These are phyloP conservation scores for Pyrenochaeta sp. DNA, from an alignment of 2,329 filamentous ascomycete species.

Conservation along the genomic window DNA sequence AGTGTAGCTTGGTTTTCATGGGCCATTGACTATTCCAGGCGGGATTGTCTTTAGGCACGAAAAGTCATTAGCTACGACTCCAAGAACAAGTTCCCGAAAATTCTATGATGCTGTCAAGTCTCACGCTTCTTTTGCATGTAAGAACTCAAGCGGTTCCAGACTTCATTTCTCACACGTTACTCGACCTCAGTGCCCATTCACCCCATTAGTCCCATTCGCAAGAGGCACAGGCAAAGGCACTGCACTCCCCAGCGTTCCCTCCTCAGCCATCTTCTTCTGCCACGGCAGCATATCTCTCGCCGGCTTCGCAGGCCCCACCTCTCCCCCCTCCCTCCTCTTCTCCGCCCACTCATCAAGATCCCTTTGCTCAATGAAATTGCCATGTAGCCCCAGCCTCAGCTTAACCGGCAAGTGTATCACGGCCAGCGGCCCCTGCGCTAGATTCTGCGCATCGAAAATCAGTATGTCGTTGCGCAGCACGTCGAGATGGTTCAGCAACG, in stretches of 20 bases:
- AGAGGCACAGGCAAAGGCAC: slow-evolving; percentile 3
- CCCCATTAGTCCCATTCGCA: background rate
- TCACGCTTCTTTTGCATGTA: too few species aligned
- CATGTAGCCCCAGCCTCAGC: slow-evolving; percentile 41
- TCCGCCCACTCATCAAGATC: slow-evolving; percentile 41
- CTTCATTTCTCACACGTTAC: too few species aligned
- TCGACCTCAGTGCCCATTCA: too few species aligned
- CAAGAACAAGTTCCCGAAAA: too few species aligned
- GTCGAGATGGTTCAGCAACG: slow-evolving; percentile 52
- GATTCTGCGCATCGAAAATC: slow-evolving; percentile 52
- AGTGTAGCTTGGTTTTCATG: too few species aligned
- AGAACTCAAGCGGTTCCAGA: too few species aligned
- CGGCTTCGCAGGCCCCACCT: slow-evolving; percentile 29
- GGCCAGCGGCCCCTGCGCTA: slow-evolving; percentile 49
- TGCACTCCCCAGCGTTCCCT: slow-evolving; percentile 12
- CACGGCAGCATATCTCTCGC: slow-evolving; percentile 36
- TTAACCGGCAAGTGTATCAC: slow-evolving; percentile 51
- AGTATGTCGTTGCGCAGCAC: slow-evolving; percentile 52
- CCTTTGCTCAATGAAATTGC: slow-evolving; percentile 41
- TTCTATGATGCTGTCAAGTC: too few species aligned
- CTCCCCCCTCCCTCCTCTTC: slow-evolving; percentile 36
- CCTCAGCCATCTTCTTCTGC: slow-evolving; percentile 36
- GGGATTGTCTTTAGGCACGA: too few species aligned
- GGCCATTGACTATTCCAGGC: too few species aligned
- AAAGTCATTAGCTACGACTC: too few species aligned